These are phyloP conservation scores for Peronosclerospora sorghi DNA, from an alignment of 352 stramenopile species.

Conservation along the genomic window DNA sequence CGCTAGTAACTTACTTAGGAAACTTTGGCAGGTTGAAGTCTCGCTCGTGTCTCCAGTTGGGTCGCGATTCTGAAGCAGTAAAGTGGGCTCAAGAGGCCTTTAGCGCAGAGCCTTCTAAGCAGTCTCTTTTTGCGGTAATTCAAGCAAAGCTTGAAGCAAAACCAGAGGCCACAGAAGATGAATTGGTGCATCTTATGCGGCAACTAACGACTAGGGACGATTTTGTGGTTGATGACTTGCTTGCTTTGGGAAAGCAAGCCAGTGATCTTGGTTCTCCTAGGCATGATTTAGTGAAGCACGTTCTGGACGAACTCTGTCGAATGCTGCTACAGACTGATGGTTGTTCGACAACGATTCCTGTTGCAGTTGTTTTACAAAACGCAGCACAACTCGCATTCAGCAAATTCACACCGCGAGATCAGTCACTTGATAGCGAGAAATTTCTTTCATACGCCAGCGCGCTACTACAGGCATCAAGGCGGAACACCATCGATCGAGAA, in stretches of 20 bases:
- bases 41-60: constrained; percentile 29
- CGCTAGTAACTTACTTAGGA: not conserved
- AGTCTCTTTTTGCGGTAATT: constrained; percentile 49
- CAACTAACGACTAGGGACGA: constrained; percentile 39
- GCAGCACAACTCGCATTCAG: constrained; percentile 50
- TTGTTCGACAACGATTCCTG: constrained; percentile 12
- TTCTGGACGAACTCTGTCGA: constrained; percentile 47
- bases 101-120: constrained; percentile 37
- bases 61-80: constrained; percentile 15
- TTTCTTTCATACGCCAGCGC: constrained; percentile 33
- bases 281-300: constrained; percentile 27
- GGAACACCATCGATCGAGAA: not conserved
- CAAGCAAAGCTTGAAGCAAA: constrained; percentile 25
- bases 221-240: constrained; percentile 51
- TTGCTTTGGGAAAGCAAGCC: constrained; percentile 38
- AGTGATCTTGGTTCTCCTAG: constrained; percentile 15
- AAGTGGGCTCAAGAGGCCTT: constrained; percentile 40
- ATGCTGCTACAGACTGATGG: constrained; percentile 6
- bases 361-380: constrained; percentile 47
- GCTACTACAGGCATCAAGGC: constrained; percentile 23
- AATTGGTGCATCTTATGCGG: constrained; percentile 16
- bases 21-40: constrained; percentile 20
- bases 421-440: constrained; percentile 9
- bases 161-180: constrained; percentile 3
- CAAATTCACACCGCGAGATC: constrained; percentile 11